These are phyloP conservation scores for Saturnispora hagleri DNA, from an alignment of 805 yeast genomes.

Conservation along the genomic window DNA sequence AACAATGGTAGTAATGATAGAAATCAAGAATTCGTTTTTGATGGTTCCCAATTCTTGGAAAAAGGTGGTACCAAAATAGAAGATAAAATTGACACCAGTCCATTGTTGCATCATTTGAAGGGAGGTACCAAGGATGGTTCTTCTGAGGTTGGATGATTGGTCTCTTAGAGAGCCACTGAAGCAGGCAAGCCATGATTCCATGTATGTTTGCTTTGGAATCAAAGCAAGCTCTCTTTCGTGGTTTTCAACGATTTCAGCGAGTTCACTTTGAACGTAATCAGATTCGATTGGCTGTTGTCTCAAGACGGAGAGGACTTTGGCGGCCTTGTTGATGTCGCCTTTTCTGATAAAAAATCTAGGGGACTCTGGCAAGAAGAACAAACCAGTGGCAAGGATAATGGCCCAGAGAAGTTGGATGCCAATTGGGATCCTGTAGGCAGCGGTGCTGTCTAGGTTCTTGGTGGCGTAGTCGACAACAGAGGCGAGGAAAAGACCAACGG, in stretches of 20 bases:
- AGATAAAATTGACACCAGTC: slow-evolving; percentile 69
- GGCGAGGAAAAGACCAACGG: slow-evolving; percentile 66
- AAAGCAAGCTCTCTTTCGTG: slow-evolving; percentile 36
- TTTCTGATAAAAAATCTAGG: slow-evolving; percentile 63
- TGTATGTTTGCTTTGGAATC: slow-evolving; percentile 29
- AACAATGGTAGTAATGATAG: slow-evolving; percentile 45
- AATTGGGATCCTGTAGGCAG: slow-evolving; percentile 66
- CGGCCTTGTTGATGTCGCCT: slow-evolving; percentile 48
- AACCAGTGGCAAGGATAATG: slow-evolving; percentile 48
- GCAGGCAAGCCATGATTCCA: slow-evolving; percentile 35
- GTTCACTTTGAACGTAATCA: slow-evolving; percentile 38
- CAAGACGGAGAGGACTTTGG: slow-evolving; percentile 43
- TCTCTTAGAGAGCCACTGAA: slow-evolving; percentile 33
- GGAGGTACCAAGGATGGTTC: slow-evolving; percentile 35
- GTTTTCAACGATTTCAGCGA: slow-evolving; percentile 43
- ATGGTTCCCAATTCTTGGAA: slow-evolving; percentile 44
- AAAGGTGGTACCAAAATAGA: slow-evolving; percentile 66
- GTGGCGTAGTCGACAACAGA: slow-evolving; percentile 66
- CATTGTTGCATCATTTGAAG: slow-evolving; percentile 56
- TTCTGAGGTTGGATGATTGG: slow-evolving; percentile 32
- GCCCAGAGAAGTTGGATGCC: slow-evolving; percentile 69
- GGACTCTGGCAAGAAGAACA: slow-evolving; percentile 62
- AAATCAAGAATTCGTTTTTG: slow-evolving; percentile 40
- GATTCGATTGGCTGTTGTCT: slow-evolving; percentile 43
- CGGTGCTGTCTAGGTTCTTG: slow-evolving; percentile 39